Percentiles rank a stretch among this genome's conserved stretches.
Conservation (phyloP, 257 asterid genomes). For the Lithospermum erythrorhizon region DNA sequence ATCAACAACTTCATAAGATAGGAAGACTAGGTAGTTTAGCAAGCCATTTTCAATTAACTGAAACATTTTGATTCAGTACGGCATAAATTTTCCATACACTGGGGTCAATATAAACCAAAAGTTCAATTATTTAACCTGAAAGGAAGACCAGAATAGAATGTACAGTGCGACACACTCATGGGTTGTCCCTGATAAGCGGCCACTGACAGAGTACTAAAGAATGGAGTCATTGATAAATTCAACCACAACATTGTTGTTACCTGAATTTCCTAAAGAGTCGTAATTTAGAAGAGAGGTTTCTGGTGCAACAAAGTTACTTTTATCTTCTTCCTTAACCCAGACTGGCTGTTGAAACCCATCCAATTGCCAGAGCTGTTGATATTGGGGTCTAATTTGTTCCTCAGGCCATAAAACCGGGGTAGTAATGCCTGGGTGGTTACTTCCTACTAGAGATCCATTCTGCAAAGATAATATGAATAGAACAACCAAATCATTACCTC, state of each 20-base stretch:
- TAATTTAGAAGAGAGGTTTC: conserved; percentile 57
- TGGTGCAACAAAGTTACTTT: conserved; percentile 42
- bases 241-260: conserved; percentile 14
- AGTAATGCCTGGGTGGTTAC: conserved; percentile 36
- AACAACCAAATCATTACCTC: not conserved
- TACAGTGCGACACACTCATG: too few relatives aligned
- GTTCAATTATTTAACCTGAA: not conserved
- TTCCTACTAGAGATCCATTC: conserved; percentile 43
- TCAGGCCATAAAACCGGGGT: conserved; percentile 49
- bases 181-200: too few relatives aligned
- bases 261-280: conserved; percentile 65
- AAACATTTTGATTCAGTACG: too few relatives aligned
- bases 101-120: not conserved
- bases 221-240: too few relatives aligned
- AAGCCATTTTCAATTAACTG: too few relatives aligned
- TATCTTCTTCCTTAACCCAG: conserved; percentile 43
- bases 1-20: too few relatives aligned
- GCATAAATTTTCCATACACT: not conserved
- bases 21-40: too few relatives aligned
- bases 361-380: conserved; percentile 47
- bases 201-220: too few relatives aligned
- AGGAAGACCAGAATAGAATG: too few relatives aligned
- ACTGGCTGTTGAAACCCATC: conserved; percentile 52
- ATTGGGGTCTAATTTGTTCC: conserved; percentile 47
- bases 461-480: conserved; percentile 13